Evolutionary conservation across 371 early-diverging fungal species (phyloP).

Genomic region (Actinomortierella wolfii): DNA sequence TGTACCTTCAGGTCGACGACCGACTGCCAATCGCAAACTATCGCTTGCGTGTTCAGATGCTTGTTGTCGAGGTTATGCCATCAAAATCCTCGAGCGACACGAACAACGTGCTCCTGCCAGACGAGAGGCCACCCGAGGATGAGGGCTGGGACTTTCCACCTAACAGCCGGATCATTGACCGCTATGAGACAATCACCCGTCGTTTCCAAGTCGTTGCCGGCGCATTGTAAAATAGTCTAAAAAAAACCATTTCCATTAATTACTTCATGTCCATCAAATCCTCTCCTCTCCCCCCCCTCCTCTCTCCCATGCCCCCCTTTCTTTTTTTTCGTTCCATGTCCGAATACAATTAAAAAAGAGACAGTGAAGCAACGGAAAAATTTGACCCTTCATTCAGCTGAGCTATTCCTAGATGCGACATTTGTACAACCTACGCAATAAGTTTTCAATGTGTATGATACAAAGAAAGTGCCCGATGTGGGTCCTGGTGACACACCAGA

Average conservation of each 20-base stretch:
- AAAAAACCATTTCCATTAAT: background rate
- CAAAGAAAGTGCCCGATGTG: too few species aligned
- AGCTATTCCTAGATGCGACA: too few species aligned
- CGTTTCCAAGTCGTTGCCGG: conserved; percentile 37
- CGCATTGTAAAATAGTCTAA: conserved; percentile 19
- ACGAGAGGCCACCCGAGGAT: conserved; percentile 1
- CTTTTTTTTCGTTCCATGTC: background rate
- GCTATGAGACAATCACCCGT: conserved; percentile 40
- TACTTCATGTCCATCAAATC: background rate
- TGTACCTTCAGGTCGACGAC: conserved; percentile 33
- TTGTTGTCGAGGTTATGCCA: conserved; percentile 27
- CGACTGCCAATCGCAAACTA: conserved; percentile 27
- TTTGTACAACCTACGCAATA: too few species aligned
- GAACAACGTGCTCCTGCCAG: too few species aligned
- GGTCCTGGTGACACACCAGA: too few species aligned
- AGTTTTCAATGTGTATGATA: too few species aligned
- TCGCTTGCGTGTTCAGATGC: conserved; percentile 39
- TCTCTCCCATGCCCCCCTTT: background rate
- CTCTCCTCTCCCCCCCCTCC: background rate
- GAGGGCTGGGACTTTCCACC: conserved; percentile 40
- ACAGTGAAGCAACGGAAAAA: background rate
- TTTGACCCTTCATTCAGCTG: background rate
- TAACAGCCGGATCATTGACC: conserved; percentile 37
- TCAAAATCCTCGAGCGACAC: too few species aligned
- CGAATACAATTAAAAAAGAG: too few species aligned